Evolutionary conservation across 116 monocot species (phyloP).

Genomic region (Iris pallida): DNA sequence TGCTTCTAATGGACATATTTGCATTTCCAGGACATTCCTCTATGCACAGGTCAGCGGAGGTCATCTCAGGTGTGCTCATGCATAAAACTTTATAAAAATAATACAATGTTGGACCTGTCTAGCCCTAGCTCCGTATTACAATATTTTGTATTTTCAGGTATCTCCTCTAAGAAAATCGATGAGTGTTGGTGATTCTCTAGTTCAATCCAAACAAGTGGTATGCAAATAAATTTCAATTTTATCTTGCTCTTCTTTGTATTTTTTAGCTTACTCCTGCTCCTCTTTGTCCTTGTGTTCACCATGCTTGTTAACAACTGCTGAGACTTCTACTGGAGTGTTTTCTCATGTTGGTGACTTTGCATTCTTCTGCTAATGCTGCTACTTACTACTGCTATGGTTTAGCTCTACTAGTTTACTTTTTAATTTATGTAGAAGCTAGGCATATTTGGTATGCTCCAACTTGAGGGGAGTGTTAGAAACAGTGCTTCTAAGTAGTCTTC

Average conservation of each 20-base stretch:
- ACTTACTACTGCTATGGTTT: neutral
- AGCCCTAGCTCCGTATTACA: constrained; percentile 1
- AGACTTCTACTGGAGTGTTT: neutral
- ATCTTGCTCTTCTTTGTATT: neutral
- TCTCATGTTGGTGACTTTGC: neutral
- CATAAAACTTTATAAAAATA: neutral
- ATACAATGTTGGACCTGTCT: constrained; percentile 2
- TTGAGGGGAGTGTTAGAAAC: neutral
- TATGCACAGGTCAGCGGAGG: constrained; percentile 9
- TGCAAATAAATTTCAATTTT: constrained; percentile 8
- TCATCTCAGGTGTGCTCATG: constrained; percentile 19
- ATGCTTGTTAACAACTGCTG: neutral
- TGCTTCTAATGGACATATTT: neutral
- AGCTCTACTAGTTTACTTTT: neutral
- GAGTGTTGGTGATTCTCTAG: constrained; percentile 77
- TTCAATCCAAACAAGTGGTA: constrained; percentile 60
- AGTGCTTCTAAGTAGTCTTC: no score
- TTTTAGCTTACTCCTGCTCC: neutral
- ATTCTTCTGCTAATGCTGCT: neutral
- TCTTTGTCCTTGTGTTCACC: neutral
- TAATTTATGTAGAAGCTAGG: neutral
- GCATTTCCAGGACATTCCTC: constrained; percentile 15
- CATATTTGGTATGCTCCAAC: neutral
- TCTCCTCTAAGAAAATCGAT: constrained; percentile 76
- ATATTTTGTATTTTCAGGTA: constrained; percentile 38